These are phyloP conservation scores for Trametes cinnabarina DNA, from an alignment of 768 basidiomycete species.

Conservation along the genomic window DNA sequence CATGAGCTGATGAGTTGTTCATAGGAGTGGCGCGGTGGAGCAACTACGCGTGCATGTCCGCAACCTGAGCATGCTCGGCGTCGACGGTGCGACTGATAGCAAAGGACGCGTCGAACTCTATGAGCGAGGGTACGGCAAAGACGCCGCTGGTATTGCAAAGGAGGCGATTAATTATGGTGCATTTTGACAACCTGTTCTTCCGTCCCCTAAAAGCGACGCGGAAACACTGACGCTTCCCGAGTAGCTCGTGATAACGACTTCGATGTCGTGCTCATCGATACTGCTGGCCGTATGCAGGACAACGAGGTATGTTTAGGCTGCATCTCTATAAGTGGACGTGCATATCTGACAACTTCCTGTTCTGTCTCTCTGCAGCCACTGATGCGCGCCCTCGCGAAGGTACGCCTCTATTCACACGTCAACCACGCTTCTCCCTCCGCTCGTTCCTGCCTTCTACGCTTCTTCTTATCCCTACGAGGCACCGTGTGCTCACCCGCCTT, in stretches of 20 bases:
- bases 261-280: constrained; percentile 97
- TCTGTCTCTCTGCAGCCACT: constrained; percentile 56
- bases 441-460: no score
- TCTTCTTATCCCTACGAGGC: no score
- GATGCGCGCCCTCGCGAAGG: constrained; percentile 98
- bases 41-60: constrained; percentile 95
- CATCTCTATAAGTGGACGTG: neutral
- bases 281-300: constrained; percentile 98
- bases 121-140: constrained; percentile 97
- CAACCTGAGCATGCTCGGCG: constrained; percentile 82
- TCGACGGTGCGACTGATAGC: constrained; percentile 62
- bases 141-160: constrained; percentile 96
- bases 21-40: constrained; percentile 93
- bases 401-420: constrained; percentile 25
- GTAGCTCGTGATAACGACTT: constrained; percentile 86
- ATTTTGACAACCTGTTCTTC: constrained; percentile 16
- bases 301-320: constrained; percentile 68
- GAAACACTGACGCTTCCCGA: constrained; percentile 2
- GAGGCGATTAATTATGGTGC: constrained; percentile 90
- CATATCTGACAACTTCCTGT: neutral
- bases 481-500: no score
- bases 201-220: neutral
- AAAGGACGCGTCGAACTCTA: constrained; percentile 87
- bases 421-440: neutral
- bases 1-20: neutral